Conservation (phyloP, 345 rosid species). For the Fremontodendron californicum region DNA sequence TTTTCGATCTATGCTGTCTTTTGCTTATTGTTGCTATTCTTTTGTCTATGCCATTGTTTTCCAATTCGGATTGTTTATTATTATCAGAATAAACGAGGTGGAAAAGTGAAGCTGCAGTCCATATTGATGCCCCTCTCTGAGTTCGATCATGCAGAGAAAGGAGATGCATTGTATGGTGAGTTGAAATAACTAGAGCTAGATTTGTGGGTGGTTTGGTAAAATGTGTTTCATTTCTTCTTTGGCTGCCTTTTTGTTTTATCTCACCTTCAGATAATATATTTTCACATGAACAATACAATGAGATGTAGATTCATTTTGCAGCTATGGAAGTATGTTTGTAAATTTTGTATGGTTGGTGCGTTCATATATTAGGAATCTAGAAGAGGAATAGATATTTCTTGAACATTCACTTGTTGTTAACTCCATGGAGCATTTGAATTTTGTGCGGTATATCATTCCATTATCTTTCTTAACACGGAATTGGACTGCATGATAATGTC, state of each 20-base stretch:
- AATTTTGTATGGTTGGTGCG: background rate
- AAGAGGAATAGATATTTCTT: background rate
- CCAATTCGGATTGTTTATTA: background rate
- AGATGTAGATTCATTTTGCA: background rate
- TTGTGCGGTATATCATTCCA: background rate
- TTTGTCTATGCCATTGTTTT: background rate
- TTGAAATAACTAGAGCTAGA: background rate
- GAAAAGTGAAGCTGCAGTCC: slow-evolving; percentile 68
- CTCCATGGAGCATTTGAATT: background rate
- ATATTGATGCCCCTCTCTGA: slow-evolving; percentile 67
- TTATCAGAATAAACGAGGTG: slow-evolving; percentile 80
- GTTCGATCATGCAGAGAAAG: slow-evolving; percentile 86
- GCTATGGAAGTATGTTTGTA: background rate
- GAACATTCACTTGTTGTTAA: slow-evolving; percentile 2
- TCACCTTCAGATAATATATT: background rate
- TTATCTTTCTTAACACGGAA: background rate
- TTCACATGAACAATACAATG: background rate
- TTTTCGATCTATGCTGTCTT: slow-evolving; percentile 7
- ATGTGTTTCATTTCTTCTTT: background rate
- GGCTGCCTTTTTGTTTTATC: background rate
- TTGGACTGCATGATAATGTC: background rate
- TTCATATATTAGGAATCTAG: background rate
- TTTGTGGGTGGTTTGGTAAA: background rate
- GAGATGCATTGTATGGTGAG: slow-evolving; percentile 86
- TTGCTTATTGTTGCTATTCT: background rate